Percentiles rank a stretch among this genome's conserved stretches.
Evolutionary conservation across 1,284 basidiomycete species (phyloP).

Genomic region (Earliella scabrosa): DNA sequence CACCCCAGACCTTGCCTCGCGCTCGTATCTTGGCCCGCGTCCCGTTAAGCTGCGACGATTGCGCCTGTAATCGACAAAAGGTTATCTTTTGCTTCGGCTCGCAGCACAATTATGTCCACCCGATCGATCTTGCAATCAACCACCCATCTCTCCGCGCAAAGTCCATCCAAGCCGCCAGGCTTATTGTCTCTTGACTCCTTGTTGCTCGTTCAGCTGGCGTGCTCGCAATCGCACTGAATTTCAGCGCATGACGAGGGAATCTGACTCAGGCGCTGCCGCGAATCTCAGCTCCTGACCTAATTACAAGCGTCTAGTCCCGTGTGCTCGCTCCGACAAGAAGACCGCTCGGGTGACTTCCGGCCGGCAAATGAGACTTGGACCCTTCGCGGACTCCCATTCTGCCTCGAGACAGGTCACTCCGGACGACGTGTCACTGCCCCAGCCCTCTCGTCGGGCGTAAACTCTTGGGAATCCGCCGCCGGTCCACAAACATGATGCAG

Average conservation of each 20-base stretch:
- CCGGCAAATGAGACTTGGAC: slow-evolving; percentile 22
- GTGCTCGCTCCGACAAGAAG: slow-evolving; percentile 19
- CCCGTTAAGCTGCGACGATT: slow-evolving; percentile 13
- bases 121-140: slow-evolving; percentile 20
- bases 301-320: slow-evolving; percentile 12
- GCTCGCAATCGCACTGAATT: background rate
- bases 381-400: slow-evolving; percentile 20
- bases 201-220: too few species aligned
- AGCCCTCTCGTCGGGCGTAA: slow-evolving; percentile 11
- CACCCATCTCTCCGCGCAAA: slow-evolving; percentile 1
- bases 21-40: slow-evolving; percentile 1
- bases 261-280: background rate
- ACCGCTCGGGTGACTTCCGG: slow-evolving; percentile 25
- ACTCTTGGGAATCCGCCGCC: slow-evolving; percentile 12
- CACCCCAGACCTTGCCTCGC: background rate
- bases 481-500: slow-evolving; percentile 21
- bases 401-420: slow-evolving; percentile 14
- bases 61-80: slow-evolving; percentile 8
- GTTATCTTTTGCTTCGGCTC: slow-evolving; percentile 8
- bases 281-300: slow-evolving; percentile 7
- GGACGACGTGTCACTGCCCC: slow-evolving; percentile 10
- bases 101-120: background rate
- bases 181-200: background rate
- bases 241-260: background rate
- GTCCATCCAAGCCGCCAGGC: background rate